Conservation (phyloP, 345 rosid genomes). For the Eucalyptus victrix region DNA sequence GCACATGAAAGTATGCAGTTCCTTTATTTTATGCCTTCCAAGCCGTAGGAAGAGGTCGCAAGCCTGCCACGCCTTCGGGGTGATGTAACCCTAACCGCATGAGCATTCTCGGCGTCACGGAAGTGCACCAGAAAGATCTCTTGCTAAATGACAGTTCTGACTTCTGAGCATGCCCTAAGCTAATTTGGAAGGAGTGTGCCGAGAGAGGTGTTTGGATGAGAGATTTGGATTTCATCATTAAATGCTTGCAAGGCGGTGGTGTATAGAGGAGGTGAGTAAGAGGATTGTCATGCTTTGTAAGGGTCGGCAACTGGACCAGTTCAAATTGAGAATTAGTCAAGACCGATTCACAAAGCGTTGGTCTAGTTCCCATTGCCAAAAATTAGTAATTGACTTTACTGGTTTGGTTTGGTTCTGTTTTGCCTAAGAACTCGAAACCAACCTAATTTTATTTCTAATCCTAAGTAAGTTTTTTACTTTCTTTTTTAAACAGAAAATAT, state of each 20-base stretch:
- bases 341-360: not conserved
- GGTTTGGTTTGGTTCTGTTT: not conserved
- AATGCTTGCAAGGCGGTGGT: not conserved
- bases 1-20: not conserved
- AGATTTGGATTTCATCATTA: not conserved
- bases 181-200: not conserved
- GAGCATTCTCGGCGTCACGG: not conserved
- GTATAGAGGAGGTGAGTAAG: not conserved
- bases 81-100: not conserved
- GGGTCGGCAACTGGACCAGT: fast-evolving
- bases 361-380: not conserved
- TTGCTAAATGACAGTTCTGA: not conserved
- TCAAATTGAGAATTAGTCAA: not conserved
- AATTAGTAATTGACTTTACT: not conserved
- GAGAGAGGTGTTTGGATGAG: not conserved
- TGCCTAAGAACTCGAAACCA: fast-evolving
- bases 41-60: not conserved
- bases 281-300: not conserved
- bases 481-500: too few species aligned
- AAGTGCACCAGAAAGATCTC: not conserved
- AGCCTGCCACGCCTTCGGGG: not conserved
- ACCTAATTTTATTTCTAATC: fast-evolving
- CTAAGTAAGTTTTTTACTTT: not conserved
- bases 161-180: not conserved
- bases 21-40: not conserved